Base-by-base conservation (phyloP, 257 asterid genomes). In the Lycium ferocissimum region DNA sequence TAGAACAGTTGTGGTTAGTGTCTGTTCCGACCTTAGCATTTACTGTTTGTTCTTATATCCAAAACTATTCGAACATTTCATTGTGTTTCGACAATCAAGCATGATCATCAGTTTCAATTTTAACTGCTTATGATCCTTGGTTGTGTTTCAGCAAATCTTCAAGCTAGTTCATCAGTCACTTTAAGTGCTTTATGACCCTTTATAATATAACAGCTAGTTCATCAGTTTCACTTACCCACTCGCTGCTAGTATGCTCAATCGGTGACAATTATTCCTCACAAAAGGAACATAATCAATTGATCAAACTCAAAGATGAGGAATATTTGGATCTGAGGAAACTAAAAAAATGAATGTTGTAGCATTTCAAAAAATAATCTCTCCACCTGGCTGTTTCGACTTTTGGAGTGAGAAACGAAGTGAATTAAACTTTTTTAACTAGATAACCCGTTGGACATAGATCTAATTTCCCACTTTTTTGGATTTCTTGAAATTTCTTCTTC, bases 31-130 rank as follows among this genome's bases (percentile, higher is more conserved):
- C 43, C 18, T 47, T 6, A 1, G 20, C 11, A 0, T 75, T 47
- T 13, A 75, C 81, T 75, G 81, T 75, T 49, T 47, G 61, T 70
- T 70, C 79, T 18, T 70, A 15, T 40, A 70, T 9, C 79, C 79
- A 40, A 70, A 70, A 17, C 79, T 38, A 8, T 65, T 65, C 2
- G 9, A 65, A 65, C 33, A 33, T 65, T 67, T 67, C 45, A 12
- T 35, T 67, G 47, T 67, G 75, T 35, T 8, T 38, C 53, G 38
- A 26, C 78, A 38, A 69, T 17, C 78, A 38, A 38, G 51, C 54
- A 40, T 70, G 9, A 1, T 70, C 33, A 70, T 72, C 79, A n/a
- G 35, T 40, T 71, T 72, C 57, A 72, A 26, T 37, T 72, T 72
- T 10, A 71, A 71, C 79, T 40, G 35, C 79, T 43, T 43, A 72